These are phyloP conservation scores for Monilinia laxa DNA, from an alignment of 2,329 filamentous ascomycete species.

Conservation along the genomic window DNA sequence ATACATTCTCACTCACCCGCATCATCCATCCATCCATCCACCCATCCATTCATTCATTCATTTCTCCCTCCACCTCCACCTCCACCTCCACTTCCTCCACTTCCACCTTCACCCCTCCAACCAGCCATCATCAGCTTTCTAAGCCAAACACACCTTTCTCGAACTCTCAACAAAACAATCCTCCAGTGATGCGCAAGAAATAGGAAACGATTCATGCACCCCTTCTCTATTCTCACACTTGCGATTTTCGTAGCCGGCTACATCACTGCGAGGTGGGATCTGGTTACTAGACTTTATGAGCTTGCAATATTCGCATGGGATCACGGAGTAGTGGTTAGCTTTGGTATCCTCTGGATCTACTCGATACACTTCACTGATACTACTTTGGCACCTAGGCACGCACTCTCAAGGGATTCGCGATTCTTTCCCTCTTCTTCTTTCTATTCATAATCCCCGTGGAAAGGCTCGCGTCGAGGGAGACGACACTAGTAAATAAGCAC, in stretches of 20 bases:
- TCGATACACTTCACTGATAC: constrained; percentile 25
- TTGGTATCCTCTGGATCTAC: not conserved
- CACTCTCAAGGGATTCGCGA: constrained; percentile 78
- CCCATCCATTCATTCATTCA: not conserved
- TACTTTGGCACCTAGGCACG: constrained; percentile 60
- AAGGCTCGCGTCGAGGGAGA: constrained; percentile 77
- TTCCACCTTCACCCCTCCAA: not conserved
- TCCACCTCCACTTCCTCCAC: not conserved
- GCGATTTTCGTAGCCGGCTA: constrained; percentile 99
- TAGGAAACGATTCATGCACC: constrained; percentile 70
- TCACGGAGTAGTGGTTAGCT: constrained; percentile 85
- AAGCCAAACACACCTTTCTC: not conserved
- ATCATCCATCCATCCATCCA: not conserved
- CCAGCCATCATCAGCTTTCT: not conserved
- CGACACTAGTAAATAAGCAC: constrained; percentile 63
- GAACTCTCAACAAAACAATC: not conserved
- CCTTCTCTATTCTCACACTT: constrained; percentile 91
- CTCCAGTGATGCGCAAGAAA: constrained; percentile 36
- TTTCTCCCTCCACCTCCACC: not conserved
- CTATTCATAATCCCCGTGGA: constrained; percentile 80
- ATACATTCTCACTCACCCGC: not conserved
- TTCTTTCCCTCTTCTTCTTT: constrained; percentile 82
- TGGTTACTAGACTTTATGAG: constrained; percentile 95
- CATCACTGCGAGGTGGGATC: constrained; percentile 98
- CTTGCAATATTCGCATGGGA: constrained; percentile 97